Evolutionary conservation across 2,329 filamentous ascomycete species (phyloP).

Genomic region (Penicillium sp.): DNA sequence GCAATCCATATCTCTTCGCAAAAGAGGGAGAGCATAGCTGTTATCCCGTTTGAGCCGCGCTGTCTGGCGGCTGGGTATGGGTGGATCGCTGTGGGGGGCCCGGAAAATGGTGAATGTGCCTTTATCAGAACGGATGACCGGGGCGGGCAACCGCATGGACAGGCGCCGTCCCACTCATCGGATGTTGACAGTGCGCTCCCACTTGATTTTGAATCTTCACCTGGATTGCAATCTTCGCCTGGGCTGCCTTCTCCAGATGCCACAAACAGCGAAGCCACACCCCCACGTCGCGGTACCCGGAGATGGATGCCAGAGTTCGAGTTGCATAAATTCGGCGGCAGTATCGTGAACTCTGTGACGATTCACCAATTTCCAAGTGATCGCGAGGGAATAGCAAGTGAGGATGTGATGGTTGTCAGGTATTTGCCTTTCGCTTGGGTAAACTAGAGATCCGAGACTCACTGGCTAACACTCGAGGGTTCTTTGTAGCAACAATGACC

Average conservation of each 20-base stretch:
- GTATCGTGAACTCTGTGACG: conserved; percentile 62
- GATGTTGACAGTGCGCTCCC: conserved; percentile 56
- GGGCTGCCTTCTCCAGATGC: conserved; percentile 22
- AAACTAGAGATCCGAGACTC: not conserved
- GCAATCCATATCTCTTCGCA: conserved; percentile 62
- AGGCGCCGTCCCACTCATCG: conserved; percentile 32
- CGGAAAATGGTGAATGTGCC: conserved; percentile 77
- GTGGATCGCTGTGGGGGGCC: conserved; percentile 84
- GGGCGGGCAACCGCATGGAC: conserved; percentile 34
- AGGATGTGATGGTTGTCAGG: conserved; percentile 51
- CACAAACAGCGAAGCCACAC: conserved; percentile 16
- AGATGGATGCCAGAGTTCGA: conserved; percentile 42
- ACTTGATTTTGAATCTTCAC: conserved; percentile 42
- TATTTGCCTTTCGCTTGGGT: conserved; percentile 19
- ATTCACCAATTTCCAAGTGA: conserved; percentile 51
- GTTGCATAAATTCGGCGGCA: conserved; percentile 55
- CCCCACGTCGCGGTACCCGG: conserved; percentile 14
- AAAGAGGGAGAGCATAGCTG: conserved; percentile 67
- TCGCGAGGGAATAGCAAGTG: conserved; percentile 43
- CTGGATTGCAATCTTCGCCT: conserved; percentile 39
- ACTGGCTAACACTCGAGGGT: conserved; percentile 34
- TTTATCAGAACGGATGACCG: conserved; percentile 58
- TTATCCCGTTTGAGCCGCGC: conserved; percentile 66
- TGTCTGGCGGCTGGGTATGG: conserved; percentile 81
- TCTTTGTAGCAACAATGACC: conserved; percentile 79